These are phyloP conservation scores for Mycena maculata DNA, from an alignment of 768 basidiomycete species.

Conservation along the genomic window DNA sequence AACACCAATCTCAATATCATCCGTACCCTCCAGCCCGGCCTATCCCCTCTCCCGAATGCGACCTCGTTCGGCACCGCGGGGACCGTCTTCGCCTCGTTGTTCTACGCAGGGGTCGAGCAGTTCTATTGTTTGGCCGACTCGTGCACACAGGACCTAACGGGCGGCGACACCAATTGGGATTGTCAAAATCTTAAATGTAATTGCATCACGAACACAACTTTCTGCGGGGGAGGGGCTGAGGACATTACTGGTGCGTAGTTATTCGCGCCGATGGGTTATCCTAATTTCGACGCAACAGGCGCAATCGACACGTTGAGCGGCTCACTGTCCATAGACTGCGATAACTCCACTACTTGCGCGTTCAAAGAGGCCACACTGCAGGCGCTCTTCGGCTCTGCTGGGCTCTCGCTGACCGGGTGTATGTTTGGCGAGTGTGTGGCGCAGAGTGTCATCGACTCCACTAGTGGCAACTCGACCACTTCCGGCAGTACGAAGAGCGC, in stretches of 20 bases:
- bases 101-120: conserved; percentile 87
- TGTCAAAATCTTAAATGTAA: conserved; percentile 82
- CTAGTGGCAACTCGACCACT: conserved; percentile 45
- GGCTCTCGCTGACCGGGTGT: conserved; percentile 81
- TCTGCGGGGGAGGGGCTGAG: conserved; percentile 69
- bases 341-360: conserved; percentile 68
- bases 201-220: conserved; percentile 75
- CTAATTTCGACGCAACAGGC: conserved; percentile 53
- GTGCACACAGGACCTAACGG: conserved; percentile 71
- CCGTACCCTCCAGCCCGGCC: conserved; percentile 74
- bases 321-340: conserved; percentile 76
- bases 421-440: conserved; percentile 90
- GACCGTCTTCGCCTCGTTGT: conserved; percentile 74
- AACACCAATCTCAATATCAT: conserved; percentile 80
- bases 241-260: conserved; percentile 21
- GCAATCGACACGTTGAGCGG: conserved; percentile 77
- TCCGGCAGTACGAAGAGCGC: conserved; percentile 44
- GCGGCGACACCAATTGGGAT: conserved; percentile 66
- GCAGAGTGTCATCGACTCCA: conserved; percentile 79
- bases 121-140: conserved; percentile 84
- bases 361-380: conserved; percentile 83
- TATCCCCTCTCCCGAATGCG: conserved; percentile 75
- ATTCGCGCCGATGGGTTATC: conserved; percentile 18
- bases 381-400: conserved; percentile 75
- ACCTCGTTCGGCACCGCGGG: conserved; percentile 68